Evolutionary conservation across 2,329 filamentous ascomycete species (phyloP).

Genomic region (Cercospora sojina): DNA sequence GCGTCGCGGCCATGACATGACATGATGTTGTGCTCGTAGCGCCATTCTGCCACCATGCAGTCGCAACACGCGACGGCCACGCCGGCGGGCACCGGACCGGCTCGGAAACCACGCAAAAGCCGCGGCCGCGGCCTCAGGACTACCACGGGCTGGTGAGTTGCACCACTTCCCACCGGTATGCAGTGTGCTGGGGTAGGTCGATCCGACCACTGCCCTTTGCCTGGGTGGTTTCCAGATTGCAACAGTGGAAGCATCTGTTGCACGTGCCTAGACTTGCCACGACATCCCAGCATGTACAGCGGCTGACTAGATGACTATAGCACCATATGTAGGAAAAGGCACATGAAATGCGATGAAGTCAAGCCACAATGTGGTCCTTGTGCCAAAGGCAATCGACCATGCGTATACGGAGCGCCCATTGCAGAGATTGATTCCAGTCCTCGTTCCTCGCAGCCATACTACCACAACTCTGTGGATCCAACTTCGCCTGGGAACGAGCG

Average conservation of each 20-base stretch:
- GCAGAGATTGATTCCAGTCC: not conserved
- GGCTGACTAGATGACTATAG: not conserved
- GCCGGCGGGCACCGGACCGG: not conserved
- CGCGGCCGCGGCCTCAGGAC: slow-evolving; percentile 34
- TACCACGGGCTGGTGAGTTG: slow-evolving; percentile 25
- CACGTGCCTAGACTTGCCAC: not conserved
- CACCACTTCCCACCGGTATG: not conserved
- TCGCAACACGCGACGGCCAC: not conserved
- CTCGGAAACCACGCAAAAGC: slow-evolving; percentile 34
- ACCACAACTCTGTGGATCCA: not conserved
- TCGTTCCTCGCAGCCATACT: slow-evolving; percentile 1
- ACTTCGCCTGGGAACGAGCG: not conserved
- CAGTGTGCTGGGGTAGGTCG: not conserved
- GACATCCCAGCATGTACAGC: not conserved
- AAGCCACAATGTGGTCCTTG: slow-evolving; percentile 48
- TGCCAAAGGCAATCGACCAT: slow-evolving; percentile 46
- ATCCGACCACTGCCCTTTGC: not conserved
- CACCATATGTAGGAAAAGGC: slow-evolving; percentile 38
- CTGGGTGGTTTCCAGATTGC: not conserved
- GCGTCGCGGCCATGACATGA: slow-evolving; percentile 6
- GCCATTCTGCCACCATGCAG: not conserved
- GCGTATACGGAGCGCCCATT: slow-evolving; percentile 39
- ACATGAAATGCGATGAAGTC: slow-evolving; percentile 54
- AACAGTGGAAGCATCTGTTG: slow-evolving; percentile 17
- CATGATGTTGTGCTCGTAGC: not conserved